A percentile compares a stretch with the other conserved stretches of the same genome.
phyloP scores from a whole-genome alignment of 768 basidiomycete species.

The Chiua virens region DNA sequence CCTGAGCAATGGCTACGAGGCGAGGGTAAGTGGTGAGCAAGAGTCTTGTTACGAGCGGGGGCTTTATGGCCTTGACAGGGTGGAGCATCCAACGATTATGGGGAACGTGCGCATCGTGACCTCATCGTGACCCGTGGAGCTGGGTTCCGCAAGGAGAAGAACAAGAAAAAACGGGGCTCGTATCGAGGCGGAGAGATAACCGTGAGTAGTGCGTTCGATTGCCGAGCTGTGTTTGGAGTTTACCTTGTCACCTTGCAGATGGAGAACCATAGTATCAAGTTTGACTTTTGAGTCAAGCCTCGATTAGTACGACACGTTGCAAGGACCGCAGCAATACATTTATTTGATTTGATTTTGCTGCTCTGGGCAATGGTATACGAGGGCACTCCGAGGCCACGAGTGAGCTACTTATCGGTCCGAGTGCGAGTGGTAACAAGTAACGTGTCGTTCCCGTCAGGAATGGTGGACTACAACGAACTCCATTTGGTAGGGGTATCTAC shows the following conservation, averaged over 20 bases:
- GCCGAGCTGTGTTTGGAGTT: not conserved
- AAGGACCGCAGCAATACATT: no score
- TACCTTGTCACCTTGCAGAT: slow-evolving; percentile 44
- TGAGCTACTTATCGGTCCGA: no score
- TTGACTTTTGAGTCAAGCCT: slow-evolving; percentile 38
- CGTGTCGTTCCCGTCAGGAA: no score
- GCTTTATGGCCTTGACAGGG: slow-evolving; percentile 40
- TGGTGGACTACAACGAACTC: no score
- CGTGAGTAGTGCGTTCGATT: slow-evolving; percentile 42
- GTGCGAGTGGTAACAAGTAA: no score
- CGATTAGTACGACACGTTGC: no score
- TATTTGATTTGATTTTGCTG: not conserved
- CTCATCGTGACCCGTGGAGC: slow-evolving; percentile 91
- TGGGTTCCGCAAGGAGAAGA: slow-evolving; percentile 98
- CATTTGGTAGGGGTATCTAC: no score
- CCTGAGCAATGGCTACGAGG: slow-evolving; percentile 76
- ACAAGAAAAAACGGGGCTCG: slow-evolving; percentile 97
- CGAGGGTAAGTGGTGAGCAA: slow-evolving; percentile 54
- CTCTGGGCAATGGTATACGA: no score
- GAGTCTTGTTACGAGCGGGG: not conserved
- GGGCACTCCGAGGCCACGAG: no score
- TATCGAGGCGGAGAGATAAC: slow-evolving; percentile 96
- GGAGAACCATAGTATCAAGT: slow-evolving; percentile 87
- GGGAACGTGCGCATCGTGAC: slow-evolving; percentile 80
- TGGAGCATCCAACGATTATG: slow-evolving; percentile 78